Evolutionary conservation across 805 yeast genomes (phyloP), one percentile per base, ranked within the genome.

Genomic region (Cyberlindnera amylophila): DNA sequence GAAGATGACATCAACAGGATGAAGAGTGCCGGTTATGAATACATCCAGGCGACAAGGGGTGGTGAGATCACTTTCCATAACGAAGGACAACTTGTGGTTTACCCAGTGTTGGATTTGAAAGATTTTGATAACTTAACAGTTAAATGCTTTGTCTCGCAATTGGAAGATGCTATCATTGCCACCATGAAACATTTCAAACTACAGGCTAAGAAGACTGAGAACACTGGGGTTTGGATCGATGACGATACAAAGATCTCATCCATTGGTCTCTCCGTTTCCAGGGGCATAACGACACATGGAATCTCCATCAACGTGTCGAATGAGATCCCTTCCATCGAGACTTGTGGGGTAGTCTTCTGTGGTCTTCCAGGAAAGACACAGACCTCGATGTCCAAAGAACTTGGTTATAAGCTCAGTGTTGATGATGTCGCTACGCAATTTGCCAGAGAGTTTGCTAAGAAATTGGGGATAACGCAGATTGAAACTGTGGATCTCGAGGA

Each of bases 61-160:
- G 99, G 99, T 0, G 95, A 93, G 59, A 79, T 93, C 1, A 93
- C 99, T 0, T 93, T 86, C 70, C 99, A 93, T 65, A 98, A 98
- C 0, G 85, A 93, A 1, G 99, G 99, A 0, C 99, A 93, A 63
- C 59, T 88, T 30, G 96, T 90, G 2, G 79, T 87, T 5, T 93
- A 91, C 57, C 81, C 93, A 10, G 72, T 93, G 1, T 41, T 86
- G 24, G 90, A 93, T 60, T 66, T 93, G 41, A 72, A 74, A 49
- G 71, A 75, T 26, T 84, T 85, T 53, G 54, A 65, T 27, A 64
- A 72, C 38, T 64, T 85, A 36, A 70, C 81, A 0, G 78, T 84
- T 1, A 71, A 79, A 49, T 82, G 88, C 59, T 81, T 75, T 53
- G 86, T 87, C 24, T 63, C 79, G 3, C 70, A 73, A n/a, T 65